A percentile compares a stretch with the other conserved stretches of the same genome.
phyloP scores from a whole-genome alignment of 257 asterid genomes.

The Schizonepeta tenuifolia region DNA sequence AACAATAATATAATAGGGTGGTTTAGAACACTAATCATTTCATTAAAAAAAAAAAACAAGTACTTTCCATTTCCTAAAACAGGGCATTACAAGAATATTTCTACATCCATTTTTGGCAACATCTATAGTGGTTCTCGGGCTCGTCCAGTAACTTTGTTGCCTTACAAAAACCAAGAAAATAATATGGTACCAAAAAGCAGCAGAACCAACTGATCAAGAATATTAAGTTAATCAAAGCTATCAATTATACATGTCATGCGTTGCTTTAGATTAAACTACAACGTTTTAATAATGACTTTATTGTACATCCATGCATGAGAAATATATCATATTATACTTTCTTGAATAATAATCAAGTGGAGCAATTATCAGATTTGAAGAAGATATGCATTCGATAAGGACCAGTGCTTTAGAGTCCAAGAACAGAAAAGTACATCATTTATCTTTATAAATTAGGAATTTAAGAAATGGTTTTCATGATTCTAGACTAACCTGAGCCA shows the following conservation, averaged over 20 bases:
- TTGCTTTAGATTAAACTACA: background rate
- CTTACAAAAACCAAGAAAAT: conserved; percentile 24
- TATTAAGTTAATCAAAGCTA: conserved; percentile 28
- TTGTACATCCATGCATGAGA: conserved; percentile 38
- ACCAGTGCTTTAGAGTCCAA: background rate
- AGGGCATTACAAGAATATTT: conserved; percentile 35
- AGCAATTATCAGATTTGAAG: background rate
- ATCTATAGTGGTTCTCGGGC: conserved; percentile 8
- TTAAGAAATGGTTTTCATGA: conserved; percentile 8
- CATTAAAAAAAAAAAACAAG: conserved; percentile 21
- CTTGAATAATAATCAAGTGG: conserved; percentile 14
- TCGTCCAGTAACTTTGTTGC: conserved; percentile 27
- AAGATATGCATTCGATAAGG: background rate
- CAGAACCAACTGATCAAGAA: conserved; percentile 20
- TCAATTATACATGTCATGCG: conserved; percentile 19
- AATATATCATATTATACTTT: background rate
- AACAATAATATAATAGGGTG: background rate
- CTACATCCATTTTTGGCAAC: conserved; percentile 44
- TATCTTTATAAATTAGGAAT: background rate
- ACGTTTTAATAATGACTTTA: background rate
- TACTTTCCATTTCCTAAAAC: conserved; percentile 38
- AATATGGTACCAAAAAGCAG: conserved; percentile 21
- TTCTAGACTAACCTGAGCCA: background rate
- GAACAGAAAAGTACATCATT: background rate
- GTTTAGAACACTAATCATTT: conserved; percentile 34